Conservation (phyloP, 352 stramenopile genomes). For the Globisporangium carolinianum region DNA sequence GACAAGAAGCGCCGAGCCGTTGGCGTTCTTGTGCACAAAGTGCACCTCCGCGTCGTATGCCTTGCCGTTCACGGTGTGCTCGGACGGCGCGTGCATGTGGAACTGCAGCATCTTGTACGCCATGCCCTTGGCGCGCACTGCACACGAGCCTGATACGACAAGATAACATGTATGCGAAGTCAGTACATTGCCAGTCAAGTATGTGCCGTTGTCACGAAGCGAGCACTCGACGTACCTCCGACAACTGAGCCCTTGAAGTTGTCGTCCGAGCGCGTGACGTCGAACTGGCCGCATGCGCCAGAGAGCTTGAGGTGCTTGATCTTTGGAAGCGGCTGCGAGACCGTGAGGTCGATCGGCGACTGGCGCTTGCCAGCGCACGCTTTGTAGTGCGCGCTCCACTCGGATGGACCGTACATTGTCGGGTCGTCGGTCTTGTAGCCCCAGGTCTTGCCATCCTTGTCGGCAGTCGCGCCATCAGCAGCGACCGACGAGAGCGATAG, state of each 20-base stretch:
- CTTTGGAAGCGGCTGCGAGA: not conserved
- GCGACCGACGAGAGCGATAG: not conserved
- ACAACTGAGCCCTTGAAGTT: constrained; percentile 10
- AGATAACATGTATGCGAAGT: no score
- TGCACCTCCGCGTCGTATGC: constrained; percentile 29
- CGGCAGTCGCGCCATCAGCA: constrained; percentile 1
- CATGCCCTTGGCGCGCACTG: constrained; percentile 11
- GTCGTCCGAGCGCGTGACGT: constrained; percentile 8
- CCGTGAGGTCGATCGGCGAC: constrained; percentile 20
- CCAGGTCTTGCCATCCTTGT: constrained; percentile 1
- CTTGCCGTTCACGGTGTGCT: constrained; percentile 37
- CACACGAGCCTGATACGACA: constrained; percentile 14
- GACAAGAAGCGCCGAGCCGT: constrained; percentile 14
- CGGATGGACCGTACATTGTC: constrained; percentile 10
- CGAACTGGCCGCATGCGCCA: constrained; percentile 5
- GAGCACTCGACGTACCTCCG: constrained; percentile 1
- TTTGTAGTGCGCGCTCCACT: constrained; percentile 15
- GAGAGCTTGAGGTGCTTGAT: constrained; percentile 2
- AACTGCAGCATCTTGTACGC: constrained; percentile 21
- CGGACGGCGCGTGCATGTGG: constrained; percentile 27
- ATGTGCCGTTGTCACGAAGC: no score
- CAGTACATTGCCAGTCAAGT: no score
- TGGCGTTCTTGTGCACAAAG: constrained; percentile 26
- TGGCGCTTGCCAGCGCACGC: constrained; percentile 21
- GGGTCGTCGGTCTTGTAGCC: constrained; percentile 13